phyloP scores from a whole-genome alignment of 1,139 yeast genomes.

The Scheffersomyces titani region DNA sequence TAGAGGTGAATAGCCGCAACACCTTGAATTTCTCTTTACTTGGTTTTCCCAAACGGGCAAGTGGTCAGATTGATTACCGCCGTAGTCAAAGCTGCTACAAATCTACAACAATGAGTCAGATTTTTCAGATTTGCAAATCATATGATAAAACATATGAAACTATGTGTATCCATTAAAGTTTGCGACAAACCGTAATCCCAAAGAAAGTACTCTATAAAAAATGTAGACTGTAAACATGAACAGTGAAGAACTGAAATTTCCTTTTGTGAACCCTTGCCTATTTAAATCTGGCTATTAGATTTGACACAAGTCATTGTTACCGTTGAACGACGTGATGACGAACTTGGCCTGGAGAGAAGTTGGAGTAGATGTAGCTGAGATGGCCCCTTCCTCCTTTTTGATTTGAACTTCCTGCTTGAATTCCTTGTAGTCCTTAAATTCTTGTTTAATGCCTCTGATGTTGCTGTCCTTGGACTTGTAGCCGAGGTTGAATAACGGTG shows the following conservation, averaged over 20 bases:
- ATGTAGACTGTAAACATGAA: constrained; percentile 3
- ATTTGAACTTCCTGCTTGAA: neutral
- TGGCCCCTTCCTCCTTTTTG: neutral
- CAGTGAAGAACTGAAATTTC: neutral
- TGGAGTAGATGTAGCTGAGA: neutral
- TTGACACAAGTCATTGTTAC: constrained; percentile 28
- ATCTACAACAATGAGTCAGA: neutral
- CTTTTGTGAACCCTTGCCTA: neutral
- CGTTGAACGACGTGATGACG: constrained; percentile 28
- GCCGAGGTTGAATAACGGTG: constrained; percentile 10
- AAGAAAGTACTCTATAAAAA: constrained; percentile 2
- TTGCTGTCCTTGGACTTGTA: constrained; percentile 2
- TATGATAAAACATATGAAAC: neutral
- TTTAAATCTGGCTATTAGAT: constrained; percentile 5
- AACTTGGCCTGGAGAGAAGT: constrained; percentile 16
- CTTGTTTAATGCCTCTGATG: neutral
- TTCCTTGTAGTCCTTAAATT: neutral
- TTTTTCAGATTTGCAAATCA: neutral
- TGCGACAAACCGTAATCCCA: neutral
- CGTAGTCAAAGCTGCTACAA: neutral
- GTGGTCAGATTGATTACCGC: neutral
- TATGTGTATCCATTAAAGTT: neutral
- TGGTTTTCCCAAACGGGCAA: neutral
- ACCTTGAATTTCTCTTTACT: neutral
- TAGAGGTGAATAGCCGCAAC: constrained; percentile 13